Evolutionary conservation across 805 yeast genomes (phyloP).

Genomic region (Cyberlindnera subsufficiens): DNA sequence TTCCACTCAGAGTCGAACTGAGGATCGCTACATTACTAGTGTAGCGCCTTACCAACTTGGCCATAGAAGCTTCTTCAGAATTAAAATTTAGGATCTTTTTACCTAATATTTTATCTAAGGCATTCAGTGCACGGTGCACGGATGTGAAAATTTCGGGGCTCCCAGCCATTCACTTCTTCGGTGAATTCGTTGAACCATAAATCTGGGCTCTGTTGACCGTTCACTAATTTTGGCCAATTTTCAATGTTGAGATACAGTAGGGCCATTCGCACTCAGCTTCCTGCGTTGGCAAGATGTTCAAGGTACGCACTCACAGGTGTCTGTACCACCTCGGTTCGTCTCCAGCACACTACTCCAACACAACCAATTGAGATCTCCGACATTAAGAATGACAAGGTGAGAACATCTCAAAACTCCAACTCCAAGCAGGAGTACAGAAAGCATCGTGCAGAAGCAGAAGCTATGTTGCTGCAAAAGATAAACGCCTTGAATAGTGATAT

Average conservation of each 20-base stretch:
- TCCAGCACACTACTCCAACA: neutral
- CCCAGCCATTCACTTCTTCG: too few species aligned
- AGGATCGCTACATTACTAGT: constrained; percentile 81
- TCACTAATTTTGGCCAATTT: neutral
- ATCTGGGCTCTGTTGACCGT: too few species aligned
- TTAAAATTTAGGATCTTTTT: neutral
- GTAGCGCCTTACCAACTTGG: constrained; percentile 77
- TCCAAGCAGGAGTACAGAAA: neutral
- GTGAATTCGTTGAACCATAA: too few species aligned
- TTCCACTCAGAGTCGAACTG: constrained; percentile 71
- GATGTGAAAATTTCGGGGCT: too few species aligned
- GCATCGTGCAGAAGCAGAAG: neutral
- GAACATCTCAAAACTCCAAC: too few species aligned
- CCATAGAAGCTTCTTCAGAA: constrained; percentile 37
- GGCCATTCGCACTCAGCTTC: neutral
- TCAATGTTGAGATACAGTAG: neutral
- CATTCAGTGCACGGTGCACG: neutral
- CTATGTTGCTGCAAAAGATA: neutral
- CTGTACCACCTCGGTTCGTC: neutral
- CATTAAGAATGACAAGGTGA: too few species aligned
- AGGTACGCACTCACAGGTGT: neutral
- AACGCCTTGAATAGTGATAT: neutral
- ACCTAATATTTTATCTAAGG: too few species aligned
- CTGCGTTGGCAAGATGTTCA: neutral
- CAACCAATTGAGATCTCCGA: neutral